Evolutionary conservation across 2,329 filamentous ascomycete species (phyloP).

Genomic region (Aspergillus neotritici): DNA sequence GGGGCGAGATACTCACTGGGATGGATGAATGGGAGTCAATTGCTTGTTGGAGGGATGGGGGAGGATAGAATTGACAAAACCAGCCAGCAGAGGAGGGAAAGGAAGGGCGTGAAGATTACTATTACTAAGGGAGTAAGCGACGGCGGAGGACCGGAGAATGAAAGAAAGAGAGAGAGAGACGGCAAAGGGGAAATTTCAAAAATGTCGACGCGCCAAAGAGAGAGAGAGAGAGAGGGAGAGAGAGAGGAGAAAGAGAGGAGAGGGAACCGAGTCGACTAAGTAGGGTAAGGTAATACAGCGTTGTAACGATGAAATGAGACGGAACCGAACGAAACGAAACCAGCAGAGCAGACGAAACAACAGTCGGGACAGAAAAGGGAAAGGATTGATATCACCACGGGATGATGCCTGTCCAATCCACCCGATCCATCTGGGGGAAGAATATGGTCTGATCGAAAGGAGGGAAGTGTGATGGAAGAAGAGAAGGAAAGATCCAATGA

Average conservation of each 20-base stretch:
- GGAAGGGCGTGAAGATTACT: slow-evolving; percentile 6
- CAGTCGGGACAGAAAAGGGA: too few species aligned
- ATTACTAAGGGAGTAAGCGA: slow-evolving; percentile 13
- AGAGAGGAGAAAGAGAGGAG: slow-evolving; percentile 6
- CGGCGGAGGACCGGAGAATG: slow-evolving; percentile 9
- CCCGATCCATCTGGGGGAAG: too few species aligned
- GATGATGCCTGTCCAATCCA: too few species aligned
- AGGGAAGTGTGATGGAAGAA: too few species aligned
- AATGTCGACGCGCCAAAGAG: slow-evolving; percentile 15
- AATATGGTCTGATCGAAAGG: too few species aligned
- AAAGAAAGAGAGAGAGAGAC: slow-evolving; percentile 9
- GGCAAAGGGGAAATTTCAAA: slow-evolving; percentile 15
- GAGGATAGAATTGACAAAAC: not conserved
- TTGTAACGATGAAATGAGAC: slow-evolving; percentile 9
- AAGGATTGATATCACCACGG: too few species aligned
- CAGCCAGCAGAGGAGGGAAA: slow-evolving; percentile 3
- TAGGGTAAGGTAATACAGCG: slow-evolving; percentile 20
- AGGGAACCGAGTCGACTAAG: slow-evolving; percentile 23
- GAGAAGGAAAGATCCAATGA: too few species aligned
- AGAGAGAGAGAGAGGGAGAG: slow-evolving; percentile 1
- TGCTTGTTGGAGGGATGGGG: too few species aligned
- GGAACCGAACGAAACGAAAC: not conserved
- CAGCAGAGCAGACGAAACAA: too few species aligned
- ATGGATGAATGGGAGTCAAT: too few species aligned
- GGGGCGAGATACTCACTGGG: too few species aligned